Conservation (phyloP, 306 rosid species). For the Cicer chorassanicum region DNA sequence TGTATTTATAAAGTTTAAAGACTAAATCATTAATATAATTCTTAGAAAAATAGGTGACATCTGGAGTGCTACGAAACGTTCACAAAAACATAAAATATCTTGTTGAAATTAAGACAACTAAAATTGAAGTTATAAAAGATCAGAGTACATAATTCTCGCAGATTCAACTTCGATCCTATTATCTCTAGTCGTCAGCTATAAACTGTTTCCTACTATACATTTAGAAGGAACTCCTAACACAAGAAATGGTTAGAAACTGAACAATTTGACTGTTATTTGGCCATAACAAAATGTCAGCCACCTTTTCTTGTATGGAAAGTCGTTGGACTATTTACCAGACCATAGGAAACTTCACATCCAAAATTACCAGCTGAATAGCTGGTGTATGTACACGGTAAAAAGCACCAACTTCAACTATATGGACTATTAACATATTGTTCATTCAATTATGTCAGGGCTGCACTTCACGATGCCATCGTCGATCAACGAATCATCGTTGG, state of each 20-base stretch:
- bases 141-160: slow-evolving; percentile 22
- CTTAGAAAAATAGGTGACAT: neutral
- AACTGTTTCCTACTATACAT: slow-evolving; percentile 43
- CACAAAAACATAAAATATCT: neutral
- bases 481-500: slow-evolving; percentile 19
- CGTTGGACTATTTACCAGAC: slow-evolving; percentile 23
- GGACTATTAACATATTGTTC: slow-evolving; percentile 42
- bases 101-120: neutral
- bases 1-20: no score
- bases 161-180: slow-evolving; percentile 17
- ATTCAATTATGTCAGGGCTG: slow-evolving; percentile 9
- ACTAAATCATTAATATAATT: no score
- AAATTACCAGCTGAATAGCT: slow-evolving; percentile 20
- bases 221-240: slow-evolving; percentile 37
- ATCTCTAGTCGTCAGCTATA: slow-evolving; percentile 29
- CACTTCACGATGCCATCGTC: slow-evolving; percentile 37
- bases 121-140: slow-evolving; percentile 21
- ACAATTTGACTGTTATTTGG: neutral
- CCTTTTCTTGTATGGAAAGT: slow-evolving; percentile 27
- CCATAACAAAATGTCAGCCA: neutral
- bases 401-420: slow-evolving; percentile 13
- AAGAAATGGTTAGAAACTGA: slow-evolving; percentile 37
- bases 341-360: slow-evolving; percentile 18
- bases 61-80: neutral
- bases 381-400: slow-evolving; percentile 42